phyloP scores from a whole-genome alignment of 192 early-diverging fungal species.

The Pecoramyces ruminantium region DNA sequence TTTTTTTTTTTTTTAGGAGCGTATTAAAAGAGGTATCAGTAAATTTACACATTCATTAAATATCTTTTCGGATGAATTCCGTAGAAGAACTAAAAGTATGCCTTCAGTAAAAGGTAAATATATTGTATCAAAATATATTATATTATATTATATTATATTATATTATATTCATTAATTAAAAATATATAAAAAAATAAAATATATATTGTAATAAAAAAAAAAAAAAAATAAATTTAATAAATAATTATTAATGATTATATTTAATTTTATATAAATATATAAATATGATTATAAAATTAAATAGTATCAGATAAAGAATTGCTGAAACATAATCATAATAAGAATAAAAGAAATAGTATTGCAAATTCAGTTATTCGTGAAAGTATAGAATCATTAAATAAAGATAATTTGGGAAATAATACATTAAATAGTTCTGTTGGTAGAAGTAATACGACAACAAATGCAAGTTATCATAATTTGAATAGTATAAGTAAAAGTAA shows the following conservation, averaged over 20 bases:
- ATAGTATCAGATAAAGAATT: not conserved
- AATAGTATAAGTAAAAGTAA: no score
- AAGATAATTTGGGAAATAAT: not conserved
- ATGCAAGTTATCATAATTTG: no score
- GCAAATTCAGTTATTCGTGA: not conserved
- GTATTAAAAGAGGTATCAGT: not conserved
- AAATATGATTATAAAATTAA: no score
- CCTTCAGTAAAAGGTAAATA: not conserved
- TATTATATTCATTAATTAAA: no score
- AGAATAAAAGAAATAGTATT: not conserved
- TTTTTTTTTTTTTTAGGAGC: not conserved
- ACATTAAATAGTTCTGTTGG: no score
- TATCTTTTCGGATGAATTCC: not conserved
- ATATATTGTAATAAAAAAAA: no score
- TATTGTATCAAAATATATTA: no score
- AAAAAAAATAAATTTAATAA: no score
- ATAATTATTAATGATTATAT: no score
- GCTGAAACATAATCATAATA: not conserved
- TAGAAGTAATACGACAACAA: not conserved
- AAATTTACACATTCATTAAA: not conserved
- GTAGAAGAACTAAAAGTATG: not conserved
- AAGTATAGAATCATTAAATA: not conserved
- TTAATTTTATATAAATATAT: no score
- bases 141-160: no score
- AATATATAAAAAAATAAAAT: no score